A percentile compares a stretch with the other conserved stretches of the same genome.
Conservation (phyloP, 495 filamentous ascomycete genomes). For the Extremus antarcticus region DNA sequence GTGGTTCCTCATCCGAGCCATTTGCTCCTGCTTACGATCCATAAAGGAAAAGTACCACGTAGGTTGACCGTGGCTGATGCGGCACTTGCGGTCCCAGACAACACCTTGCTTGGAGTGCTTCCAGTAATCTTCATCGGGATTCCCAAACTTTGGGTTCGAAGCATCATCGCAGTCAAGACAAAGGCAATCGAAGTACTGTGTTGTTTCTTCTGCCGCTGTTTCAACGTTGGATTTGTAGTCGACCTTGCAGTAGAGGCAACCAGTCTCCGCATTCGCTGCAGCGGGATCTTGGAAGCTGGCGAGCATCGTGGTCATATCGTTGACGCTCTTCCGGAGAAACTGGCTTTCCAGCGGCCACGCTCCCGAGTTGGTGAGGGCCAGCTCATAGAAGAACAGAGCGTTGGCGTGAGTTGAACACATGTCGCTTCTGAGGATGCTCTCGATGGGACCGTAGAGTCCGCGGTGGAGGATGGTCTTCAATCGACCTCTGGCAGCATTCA, state of each 20-base stretch:
- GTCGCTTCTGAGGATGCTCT: not conserved
- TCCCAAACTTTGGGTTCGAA: slow-evolving; percentile 10
- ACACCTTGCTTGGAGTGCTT: not conserved
- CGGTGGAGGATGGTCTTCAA: slow-evolving; percentile 20
- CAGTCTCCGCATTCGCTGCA: not conserved
- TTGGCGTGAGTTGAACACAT: slow-evolving; percentile 1
- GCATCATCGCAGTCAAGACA: slow-evolving; percentile 17
- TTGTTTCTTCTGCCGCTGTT: not conserved
- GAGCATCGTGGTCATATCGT: not conserved
- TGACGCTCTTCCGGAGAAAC: not conserved
- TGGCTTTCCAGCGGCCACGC: slow-evolving; percentile 10
- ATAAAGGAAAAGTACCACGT: slow-evolving; percentile 18
- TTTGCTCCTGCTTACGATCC: too few species aligned
- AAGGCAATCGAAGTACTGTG: slow-evolving; percentile 14
- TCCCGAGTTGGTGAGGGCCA: not conserved
- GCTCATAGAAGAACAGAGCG: slow-evolving; percentile 8
- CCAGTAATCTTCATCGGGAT: slow-evolving; percentile 12
- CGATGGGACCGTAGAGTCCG: slow-evolving; percentile 12
- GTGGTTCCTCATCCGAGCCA: too few species aligned
- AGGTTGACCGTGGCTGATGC: slow-evolving; percentile 9
- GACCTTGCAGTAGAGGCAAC: not conserved
- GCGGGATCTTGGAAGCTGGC: not conserved
- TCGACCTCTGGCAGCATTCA: slow-evolving; percentile 27
- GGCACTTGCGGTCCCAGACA: slow-evolving; percentile 8
- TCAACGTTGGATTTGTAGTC: slow-evolving; percentile 5